These are phyloP conservation scores for Populus tremula DNA, from an alignment of 345 rosid species.

Conservation along the genomic window DNA sequence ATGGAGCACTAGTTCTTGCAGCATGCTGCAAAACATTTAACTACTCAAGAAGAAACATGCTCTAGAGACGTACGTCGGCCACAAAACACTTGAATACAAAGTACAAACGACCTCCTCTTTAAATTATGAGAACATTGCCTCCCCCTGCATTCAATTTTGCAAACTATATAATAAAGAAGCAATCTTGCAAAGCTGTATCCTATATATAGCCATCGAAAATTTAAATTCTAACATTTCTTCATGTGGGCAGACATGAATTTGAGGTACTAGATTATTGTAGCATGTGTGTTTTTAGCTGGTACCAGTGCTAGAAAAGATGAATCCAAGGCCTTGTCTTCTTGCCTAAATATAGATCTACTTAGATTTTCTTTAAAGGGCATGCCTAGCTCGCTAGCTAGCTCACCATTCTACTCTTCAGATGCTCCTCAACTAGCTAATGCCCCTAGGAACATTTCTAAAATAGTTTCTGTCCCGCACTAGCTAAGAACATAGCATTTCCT, in stretches of 20 bases:
- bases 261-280: conserved; percentile 2
- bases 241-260: not conserved
- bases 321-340: conserved; percentile 47
- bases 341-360: conserved; percentile 31
- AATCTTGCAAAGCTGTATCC: conserved; percentile 6
- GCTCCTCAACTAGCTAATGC: conserved; percentile 7
- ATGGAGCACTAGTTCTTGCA: not conserved
- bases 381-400: not conserved
- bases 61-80: not conserved
- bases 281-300: conserved; percentile 45
- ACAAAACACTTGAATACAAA: not conserved
- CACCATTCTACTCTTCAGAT: conserved; percentile 14
- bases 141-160: not conserved
- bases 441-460: not conserved
- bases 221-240: conserved; percentile 3
- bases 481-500: not conserved
- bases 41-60: not conserved
- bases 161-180: conserved; percentile 8
- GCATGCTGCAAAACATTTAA: not conserved
- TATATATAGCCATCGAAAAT: conserved; percentile 9
- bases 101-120: not conserved
- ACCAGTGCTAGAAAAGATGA: conserved; percentile 39
- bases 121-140: not conserved
- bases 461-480: not conserved
- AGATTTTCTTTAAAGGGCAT: conserved; percentile 24